These are phyloP conservation scores for Microbotryum intermedium DNA, from an alignment of 1,284 basidiomycete species.

Conservation along the genomic window DNA sequence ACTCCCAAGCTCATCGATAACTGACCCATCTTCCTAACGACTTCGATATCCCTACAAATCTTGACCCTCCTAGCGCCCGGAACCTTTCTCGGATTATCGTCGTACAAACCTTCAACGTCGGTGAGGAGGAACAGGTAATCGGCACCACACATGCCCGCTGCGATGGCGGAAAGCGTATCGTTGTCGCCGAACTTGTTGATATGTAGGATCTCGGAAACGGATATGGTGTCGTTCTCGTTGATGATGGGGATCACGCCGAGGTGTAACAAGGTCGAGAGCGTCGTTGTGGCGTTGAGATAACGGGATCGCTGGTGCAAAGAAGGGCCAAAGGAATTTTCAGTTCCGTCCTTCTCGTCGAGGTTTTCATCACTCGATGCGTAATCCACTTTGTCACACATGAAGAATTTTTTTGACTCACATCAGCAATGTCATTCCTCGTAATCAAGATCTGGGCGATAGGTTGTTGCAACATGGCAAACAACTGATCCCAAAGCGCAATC, in stretches of 20 bases:
- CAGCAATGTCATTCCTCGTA: conserved; percentile 91
- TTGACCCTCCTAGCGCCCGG: conserved; percentile 71
- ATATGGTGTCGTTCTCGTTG: conserved; percentile 94
- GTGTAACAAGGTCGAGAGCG: conserved; percentile 72
- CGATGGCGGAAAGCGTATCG: conserved; percentile 93
- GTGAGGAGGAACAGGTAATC: conserved; percentile 95
- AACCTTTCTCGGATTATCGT: conserved; percentile 86
- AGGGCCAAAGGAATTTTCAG: too few species aligned
- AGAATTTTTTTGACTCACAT: conserved; percentile 53
- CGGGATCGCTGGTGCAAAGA: conserved; percentile 60
- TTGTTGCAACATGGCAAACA: conserved; percentile 86
- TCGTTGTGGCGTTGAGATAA: conserved; percentile 90
- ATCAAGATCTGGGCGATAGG: conserved; percentile 92
- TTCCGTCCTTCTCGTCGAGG: neutral
- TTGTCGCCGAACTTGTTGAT: conserved; percentile 89
- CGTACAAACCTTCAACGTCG: conserved; percentile 94
- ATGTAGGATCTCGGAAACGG: conserved; percentile 76
- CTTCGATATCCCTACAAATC: conserved; percentile 70
- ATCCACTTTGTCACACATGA: neutral
- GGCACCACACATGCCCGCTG: conserved; percentile 91
- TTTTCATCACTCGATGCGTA: neutral
- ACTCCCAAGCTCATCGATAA: too few species aligned
- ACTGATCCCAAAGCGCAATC: conserved; percentile 92
- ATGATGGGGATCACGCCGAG: conserved; percentile 91
- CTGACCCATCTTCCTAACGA: conserved; percentile 69